Evolutionary conservation across 768 basidiomycete genomes (phyloP), one percentile per base, ranked within the genome.

Genomic region (Termitomyces sp.): DNA sequence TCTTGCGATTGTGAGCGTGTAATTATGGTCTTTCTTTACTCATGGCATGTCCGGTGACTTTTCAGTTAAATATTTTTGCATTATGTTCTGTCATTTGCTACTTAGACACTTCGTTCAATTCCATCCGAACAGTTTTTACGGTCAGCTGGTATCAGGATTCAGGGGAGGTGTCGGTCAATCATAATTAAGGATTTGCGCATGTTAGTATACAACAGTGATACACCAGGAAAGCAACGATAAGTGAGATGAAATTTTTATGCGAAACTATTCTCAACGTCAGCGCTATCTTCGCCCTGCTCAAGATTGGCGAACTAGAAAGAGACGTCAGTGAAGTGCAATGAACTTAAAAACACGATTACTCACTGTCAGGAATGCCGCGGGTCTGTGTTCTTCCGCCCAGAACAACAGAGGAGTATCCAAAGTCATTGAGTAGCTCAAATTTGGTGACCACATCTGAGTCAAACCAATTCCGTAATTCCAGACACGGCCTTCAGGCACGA

Each of bases 391-490:
- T 70, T 95, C 92, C 1, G 93, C 89, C 95, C 95, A 98, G 84
- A 97, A 98, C 58, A 89, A 76, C 31, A 95, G 77, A 12, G 95
- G 95, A n/a, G 92, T 95, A 68, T 96, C 95, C 58, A 98, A 76
- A 29, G 82, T 84, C 81, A 96, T 89, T 19, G 84, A 81, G 67
- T 92, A 98, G 37, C 84, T 81, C 62, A 95, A 71, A 64, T 77
- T 90, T 35, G 92, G 83, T 8, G 90, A 82, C 92, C 94, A 98
- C 60, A 93, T 69, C 70, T 97, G 93, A 4, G 95, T 96, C 47
- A 97, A 77, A 37, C 95, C 94, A 56, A 96, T 87, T 34, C 94
- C 93, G 66, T 97, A 98, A 72, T 97, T 97, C 97, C 97, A 98
- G 34, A 97, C 86, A 54, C 86, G 86, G 62, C 96, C 97, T 70